These are phyloP conservation scores for Alternaria metachromatica DNA, from an alignment of 2,329 filamentous ascomycete species.

Conservation along the genomic window DNA sequence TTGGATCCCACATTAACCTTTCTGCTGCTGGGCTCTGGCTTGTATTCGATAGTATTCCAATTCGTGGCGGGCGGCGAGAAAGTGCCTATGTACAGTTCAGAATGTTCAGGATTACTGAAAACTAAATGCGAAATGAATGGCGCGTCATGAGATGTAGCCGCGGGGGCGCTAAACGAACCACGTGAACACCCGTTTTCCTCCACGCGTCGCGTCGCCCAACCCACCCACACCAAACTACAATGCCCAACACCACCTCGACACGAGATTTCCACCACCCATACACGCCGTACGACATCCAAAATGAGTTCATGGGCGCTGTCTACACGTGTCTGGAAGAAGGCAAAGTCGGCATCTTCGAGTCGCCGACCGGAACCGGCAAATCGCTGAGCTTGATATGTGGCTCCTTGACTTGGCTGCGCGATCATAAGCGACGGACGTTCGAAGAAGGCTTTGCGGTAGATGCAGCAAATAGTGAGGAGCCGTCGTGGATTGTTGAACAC, in stretches of 20 bases:
- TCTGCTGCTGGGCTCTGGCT: too few relatives aligned
- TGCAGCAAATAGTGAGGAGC: slow-evolving; percentile 69
- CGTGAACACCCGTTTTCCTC: slow-evolving; percentile 16
- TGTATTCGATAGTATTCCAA: background rate
- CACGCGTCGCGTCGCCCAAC: slow-evolving; percentile 8
- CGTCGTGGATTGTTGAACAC: slow-evolving; percentile 84
- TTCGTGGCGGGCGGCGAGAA: background rate
- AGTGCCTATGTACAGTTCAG: too few relatives aligned
- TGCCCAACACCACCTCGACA: slow-evolving; percentile 19
- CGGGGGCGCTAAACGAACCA: slow-evolving; percentile 4
- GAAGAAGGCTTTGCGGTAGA: slow-evolving; percentile 60
- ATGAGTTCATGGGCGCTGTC: slow-evolving; percentile 83
- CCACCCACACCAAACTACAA: slow-evolving; percentile 4
- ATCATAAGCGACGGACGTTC: slow-evolving; percentile 71
- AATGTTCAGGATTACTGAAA: too few relatives aligned
- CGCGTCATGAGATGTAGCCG: too few relatives aligned
- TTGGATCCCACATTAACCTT: too few relatives aligned
- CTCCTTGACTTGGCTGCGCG: slow-evolving; percentile 87
- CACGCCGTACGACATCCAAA: slow-evolving; percentile 84
- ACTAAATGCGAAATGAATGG: too few relatives aligned
- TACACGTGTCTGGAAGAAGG: slow-evolving; percentile 80
- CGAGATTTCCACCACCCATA: slow-evolving; percentile 84
- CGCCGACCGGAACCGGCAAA: slow-evolving; percentile 92
- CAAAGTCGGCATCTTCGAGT: slow-evolving; percentile 88
- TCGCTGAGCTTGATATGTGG: slow-evolving; percentile 90